Evolutionary conservation across 129 eudicot species (phyloP), one percentile per base, ranked within the genome.

Genomic region (Flaveria linearis): DNA sequence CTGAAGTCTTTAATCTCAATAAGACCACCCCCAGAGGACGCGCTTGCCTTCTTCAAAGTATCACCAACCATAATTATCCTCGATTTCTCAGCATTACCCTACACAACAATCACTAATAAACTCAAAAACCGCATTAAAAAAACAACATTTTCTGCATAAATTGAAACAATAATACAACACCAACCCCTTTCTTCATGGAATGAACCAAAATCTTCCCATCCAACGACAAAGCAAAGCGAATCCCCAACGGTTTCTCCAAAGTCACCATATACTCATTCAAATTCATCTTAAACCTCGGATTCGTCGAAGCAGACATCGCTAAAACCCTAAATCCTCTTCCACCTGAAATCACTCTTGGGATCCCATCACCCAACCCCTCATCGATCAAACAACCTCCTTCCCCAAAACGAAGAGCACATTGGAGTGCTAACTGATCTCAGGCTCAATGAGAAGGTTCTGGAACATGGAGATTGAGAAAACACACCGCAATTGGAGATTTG

Each of bases 51-150:
- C 90, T 94, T 94, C 90, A 94, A 49, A 53, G 99, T 89, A 66
- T 94, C 99, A 17, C 99, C 99, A 16, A 94, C 97, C 99, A 94
- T 91, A 14, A 94, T 83, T 81, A 91, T 91, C 52, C 99, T 91
- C 11, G 99, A 89, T 82, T 89, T 94, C 86, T 94, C 99, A 39
- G 99, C 99, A 86, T 91, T 91, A 3, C 99, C 99, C 99, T 94
- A 43, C 89, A 86, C 22, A 60, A 70, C 51, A 72, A 57, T 20
- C 5, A 46, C 15, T 13, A 58, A 17, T 26, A 33, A 66, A 51
- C 22, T 2, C 41, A 36, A 36, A 36, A 36, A 36, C 5, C 7
- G 41, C 41, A 36, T 5, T 5, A 36, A 72, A 9, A 46, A 64
- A 56, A 30, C 64, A 16, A 14, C 4, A 16, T 15, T 20, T 62